Percentiles rank a stretch among this genome's conserved stretches.
phyloP scores from a whole-genome alignment of 441 rosid species.

The Dalechampia spathulata region DNA sequence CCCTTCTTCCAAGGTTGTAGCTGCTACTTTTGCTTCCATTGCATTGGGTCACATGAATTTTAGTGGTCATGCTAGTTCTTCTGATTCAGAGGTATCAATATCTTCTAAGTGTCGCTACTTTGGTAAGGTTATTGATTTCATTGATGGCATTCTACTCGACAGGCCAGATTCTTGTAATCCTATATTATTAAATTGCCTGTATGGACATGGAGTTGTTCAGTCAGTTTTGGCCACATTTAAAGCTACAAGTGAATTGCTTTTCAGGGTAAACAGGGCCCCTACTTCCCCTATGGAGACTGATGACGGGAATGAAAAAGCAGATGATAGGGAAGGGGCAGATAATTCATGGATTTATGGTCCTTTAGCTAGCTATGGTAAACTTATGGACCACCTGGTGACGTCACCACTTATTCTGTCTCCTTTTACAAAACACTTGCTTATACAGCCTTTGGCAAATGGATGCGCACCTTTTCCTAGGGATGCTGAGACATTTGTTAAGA shows the following conservation, averaged over 20 bases:
- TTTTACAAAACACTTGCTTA: slow-evolving; percentile 76
- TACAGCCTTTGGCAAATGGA: slow-evolving; percentile 69
- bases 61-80: slow-evolving; percentile 51
- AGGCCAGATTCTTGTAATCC: slow-evolving; percentile 93
- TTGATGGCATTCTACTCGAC: slow-evolving; percentile 82
- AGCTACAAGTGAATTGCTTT: slow-evolving; percentile 89
- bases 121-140: slow-evolving; percentile 92
- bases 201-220: slow-evolving; percentile 78
- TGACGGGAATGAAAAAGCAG: slow-evolving; percentile 64
- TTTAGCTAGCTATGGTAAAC: slow-evolving; percentile 81
- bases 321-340: slow-evolving; percentile 60
- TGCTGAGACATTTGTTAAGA: slow-evolving; percentile 86
- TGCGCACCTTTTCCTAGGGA: slow-evolving; percentile 70
- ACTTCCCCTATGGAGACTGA: slow-evolving; percentile 96
- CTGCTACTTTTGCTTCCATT: slow-evolving; percentile 74
- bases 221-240: slow-evolving; percentile 89
- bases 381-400: slow-evolving; percentile 95
- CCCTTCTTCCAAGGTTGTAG: slow-evolving; percentile 85
- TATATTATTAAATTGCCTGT: slow-evolving; percentile 72
- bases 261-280: slow-evolving; percentile 58
- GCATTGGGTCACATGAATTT: slow-evolving; percentile 78
- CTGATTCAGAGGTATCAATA: slow-evolving; percentile 53
- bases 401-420: slow-evolving; percentile 90
- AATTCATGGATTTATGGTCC: slow-evolving; percentile 94
- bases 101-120: slow-evolving; percentile 92